A percentile compares a stretch with the other conserved stretches of the same genome.
Conservation (phyloP, 2,329 filamentous ascomycete genomes). For the Microcyclosporella mali region DNA sequence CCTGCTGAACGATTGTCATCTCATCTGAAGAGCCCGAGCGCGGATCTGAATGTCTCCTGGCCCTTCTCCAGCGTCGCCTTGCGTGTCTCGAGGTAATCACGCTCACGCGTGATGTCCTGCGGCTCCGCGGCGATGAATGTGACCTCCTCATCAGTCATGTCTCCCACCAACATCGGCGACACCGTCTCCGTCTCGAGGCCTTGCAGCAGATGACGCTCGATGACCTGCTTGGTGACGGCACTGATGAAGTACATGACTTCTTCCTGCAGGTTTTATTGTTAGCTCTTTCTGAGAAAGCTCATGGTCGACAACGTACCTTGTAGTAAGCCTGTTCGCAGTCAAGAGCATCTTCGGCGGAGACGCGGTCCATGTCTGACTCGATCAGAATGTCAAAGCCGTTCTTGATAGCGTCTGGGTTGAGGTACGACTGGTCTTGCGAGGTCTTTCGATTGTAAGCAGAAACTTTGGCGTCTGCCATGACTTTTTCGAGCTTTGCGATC, state of each 20-base stretch:
- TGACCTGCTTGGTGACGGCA: slow-evolving; percentile 31
- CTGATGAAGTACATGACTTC: slow-evolving; percentile 34
- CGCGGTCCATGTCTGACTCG: background rate
- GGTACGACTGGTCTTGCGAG: background rate
- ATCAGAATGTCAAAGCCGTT: background rate
- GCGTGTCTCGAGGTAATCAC: slow-evolving; percentile 24
- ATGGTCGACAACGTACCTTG: slow-evolving; percentile 30
- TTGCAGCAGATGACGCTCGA: slow-evolving; percentile 35
- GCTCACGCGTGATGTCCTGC: slow-evolving; percentile 23
- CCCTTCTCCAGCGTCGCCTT: slow-evolving; percentile 31
- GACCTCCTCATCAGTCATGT: slow-evolving; percentile 34
- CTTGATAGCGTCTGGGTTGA: slow-evolving; percentile 13
- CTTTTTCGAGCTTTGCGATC: background rate
- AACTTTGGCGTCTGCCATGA: background rate
- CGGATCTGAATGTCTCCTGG: background rate
- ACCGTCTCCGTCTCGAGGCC: slow-evolving; percentile 28
- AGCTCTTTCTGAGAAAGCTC: background rate
- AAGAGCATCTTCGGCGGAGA: slow-evolving; percentile 3
- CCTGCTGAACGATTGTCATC: too few relatives aligned
- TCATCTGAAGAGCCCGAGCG: background rate
- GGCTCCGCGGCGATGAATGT: slow-evolving; percentile 32
- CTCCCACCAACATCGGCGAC: slow-evolving; percentile 26
- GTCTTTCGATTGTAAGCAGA: background rate
- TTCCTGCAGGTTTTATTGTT: slow-evolving; percentile 19
- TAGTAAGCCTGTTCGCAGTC: slow-evolving; percentile 36